These are phyloP conservation scores for Talaromyces sp. DNA, from an alignment of 2,329 filamentous ascomycete genomes.

Conservation along the genomic window DNA sequence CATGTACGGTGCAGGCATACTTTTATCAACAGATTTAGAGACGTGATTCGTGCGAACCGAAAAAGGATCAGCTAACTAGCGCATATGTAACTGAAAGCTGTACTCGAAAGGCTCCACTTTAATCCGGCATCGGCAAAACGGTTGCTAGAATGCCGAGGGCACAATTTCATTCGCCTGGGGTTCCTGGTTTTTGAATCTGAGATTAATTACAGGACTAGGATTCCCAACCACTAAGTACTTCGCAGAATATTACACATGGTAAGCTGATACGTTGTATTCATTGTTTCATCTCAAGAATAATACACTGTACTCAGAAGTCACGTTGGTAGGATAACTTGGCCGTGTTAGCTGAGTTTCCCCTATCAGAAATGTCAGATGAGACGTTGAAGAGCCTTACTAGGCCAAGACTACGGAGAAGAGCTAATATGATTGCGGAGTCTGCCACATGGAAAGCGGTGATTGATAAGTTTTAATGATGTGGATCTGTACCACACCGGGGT, in stretches of 20 bases:
- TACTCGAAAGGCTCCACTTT: background rate
- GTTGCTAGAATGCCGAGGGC: background rate
- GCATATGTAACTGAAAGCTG: background rate
- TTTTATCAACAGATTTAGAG: background rate
- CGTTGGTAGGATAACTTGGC: background rate
- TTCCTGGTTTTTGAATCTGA: background rate
- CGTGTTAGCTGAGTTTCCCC: background rate
- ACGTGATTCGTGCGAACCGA: background rate
- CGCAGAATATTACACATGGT: background rate
- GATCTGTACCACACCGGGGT: background rate
- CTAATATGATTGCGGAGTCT: background rate
- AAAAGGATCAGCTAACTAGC: background rate
- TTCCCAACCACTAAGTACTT: background rate
- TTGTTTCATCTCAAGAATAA: background rate
- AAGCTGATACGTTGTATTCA: background rate
- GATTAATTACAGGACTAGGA: background rate
- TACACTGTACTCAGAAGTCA: background rate
- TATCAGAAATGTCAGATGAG: background rate
- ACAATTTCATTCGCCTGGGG: background rate
- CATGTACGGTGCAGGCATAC: background rate
- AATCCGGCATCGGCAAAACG: background rate
- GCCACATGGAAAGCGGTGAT: slow-evolving; percentile 1
- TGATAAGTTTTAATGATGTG: background rate
- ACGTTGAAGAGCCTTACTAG: background rate
- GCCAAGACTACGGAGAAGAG: background rate